Evolutionary conservation across 2,329 filamentous ascomycete genomes (phyloP), one percentile per base, ranked within the genome.

Genomic region (Falciphora oryzae): DNA sequence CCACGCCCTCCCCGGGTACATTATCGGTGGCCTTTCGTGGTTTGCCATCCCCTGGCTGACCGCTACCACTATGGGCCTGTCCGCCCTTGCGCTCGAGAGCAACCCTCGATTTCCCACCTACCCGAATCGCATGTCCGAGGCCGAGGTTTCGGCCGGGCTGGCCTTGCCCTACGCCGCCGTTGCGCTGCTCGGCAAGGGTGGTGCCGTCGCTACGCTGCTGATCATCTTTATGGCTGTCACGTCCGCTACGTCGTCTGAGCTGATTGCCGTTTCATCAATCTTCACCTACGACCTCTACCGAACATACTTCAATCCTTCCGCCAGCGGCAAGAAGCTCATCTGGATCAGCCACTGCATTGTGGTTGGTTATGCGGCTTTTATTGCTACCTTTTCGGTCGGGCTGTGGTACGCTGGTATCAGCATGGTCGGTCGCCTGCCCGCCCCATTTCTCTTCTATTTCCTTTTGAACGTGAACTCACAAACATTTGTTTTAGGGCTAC

Each of bases 31-130:
- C 28, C 82, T 96, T 1, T 88, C 86, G 62, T 97, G 93, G 93
- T 97, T 97, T 70, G 93, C 93, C 0, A 96, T 97, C 63, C 93
- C 93, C 0, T 96, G 91, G 90, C 82, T 96, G 13, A 90, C 88
- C 2, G 92, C 93, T 1, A 97, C 91, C 0, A 96, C 93, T 1
- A 91, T 96, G 87, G 93, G 93, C 38, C 83, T 97, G 8, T 85
- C 90, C 1, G 92, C 90, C 3, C 81, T 97, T 10, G 90, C 92
- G 0, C 83, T 97, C 1, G 92, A 97, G 75, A 86, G 81, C 68
- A 89, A 85, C 69, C 89, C 86, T 1, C 80, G 79, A 4, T 93
- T 92, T 76, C 90, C 90, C 0, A 90, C 88, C 0, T 93, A 83
- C 70, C 90, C 86, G 0, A 79, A 89, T 66, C 86, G 92, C 53